Conservation (phyloP, 768 basidiomycete species). For the Rhizopogon roseolus region DNA sequence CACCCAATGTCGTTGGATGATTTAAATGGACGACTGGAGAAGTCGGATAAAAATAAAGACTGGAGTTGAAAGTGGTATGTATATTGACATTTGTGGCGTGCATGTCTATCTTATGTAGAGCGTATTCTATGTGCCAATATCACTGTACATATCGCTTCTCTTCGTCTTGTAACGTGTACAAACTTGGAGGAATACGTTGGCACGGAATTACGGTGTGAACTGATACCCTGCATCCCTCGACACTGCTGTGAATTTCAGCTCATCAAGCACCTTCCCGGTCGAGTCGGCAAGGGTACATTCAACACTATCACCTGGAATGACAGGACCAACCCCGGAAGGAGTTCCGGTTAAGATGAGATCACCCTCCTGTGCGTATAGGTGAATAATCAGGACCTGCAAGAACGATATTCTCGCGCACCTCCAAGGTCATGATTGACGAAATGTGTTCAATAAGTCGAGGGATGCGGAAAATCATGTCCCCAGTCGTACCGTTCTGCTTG, state of each 20-base stretch:
- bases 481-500: slow-evolving; percentile 83
- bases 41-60: slow-evolving; percentile 1
- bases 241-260: slow-evolving; percentile 60
- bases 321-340: slow-evolving; percentile 82
- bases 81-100: not conserved
- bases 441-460: slow-evolving; percentile 85
- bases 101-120: not conserved
- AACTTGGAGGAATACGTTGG: not conserved
- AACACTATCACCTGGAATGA: slow-evolving; percentile 72
- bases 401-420: slow-evolving; percentile 42
- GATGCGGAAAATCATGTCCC: slow-evolving; percentile 91
- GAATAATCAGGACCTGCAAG: not conserved
- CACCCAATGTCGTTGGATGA: slow-evolving; percentile 24
- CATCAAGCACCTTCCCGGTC: slow-evolving; percentile 50
- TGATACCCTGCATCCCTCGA: slow-evolving; percentile 67
- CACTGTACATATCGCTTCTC: not conserved
- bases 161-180: not conserved
- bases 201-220: slow-evolving; percentile 32
- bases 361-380: slow-evolving; percentile 56
- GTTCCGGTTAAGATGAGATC: slow-evolving; percentile 92
- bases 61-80: slow-evolving; percentile 8
- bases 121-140: not conserved
- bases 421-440: slow-evolving; percentile 95
- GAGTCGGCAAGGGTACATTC: slow-evolving; percentile 64
- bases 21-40: slow-evolving; percentile 17